Base-by-base conservation (phyloP, 805 yeast species). In the Cyberlindnera mrakii region DNA sequence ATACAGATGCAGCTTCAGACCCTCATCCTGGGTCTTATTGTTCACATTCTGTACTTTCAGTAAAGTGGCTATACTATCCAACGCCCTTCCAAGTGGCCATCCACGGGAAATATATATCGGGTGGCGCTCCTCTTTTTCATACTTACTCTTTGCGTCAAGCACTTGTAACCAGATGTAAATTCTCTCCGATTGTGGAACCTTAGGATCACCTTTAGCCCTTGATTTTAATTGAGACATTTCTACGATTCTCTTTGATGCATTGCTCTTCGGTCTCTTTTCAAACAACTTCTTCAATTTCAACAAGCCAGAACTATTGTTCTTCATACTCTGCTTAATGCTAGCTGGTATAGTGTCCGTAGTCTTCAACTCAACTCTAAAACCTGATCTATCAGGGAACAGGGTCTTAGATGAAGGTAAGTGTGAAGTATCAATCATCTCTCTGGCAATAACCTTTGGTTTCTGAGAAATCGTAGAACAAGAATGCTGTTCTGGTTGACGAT, bases 21-120 rank as follows among this genome's bases (percentile, higher is more conserved):
- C 6, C 13, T 41, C 41, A n/a, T 58, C 55, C 3, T 34, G 50
- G 0, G 59, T 55, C 39, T 44, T 45, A 37, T 57, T 57, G 37
- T 58, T 58, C 15, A 49, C 18, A 38, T 58, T 58, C 32, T 49
- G 54, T 37, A 58, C 16, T 14, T 45, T 43, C 30, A 55, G n/a
- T 23, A 39, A 35, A 2, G 33, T 13, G 1, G 61, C 54, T 4
- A 57, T 46, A 5, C 51, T 48, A 30, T 58, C 62, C 33, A 58
- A 41, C 0, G 49, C 60, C 34, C 62, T 42, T 1, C 62, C 62
- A 8, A 58, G 4, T 10, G 62, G 60, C 61, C 61, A 57, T 1
- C 35, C 43, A 9, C 61, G 42, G 1, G 56, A 52, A 3, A 58
- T 39, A 33, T 34, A 58, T 5, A 57, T 25, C 1, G 59, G 55